Conservation (phyloP, 139 green algal species). For the Diplosphaera chodatii region DNA sequence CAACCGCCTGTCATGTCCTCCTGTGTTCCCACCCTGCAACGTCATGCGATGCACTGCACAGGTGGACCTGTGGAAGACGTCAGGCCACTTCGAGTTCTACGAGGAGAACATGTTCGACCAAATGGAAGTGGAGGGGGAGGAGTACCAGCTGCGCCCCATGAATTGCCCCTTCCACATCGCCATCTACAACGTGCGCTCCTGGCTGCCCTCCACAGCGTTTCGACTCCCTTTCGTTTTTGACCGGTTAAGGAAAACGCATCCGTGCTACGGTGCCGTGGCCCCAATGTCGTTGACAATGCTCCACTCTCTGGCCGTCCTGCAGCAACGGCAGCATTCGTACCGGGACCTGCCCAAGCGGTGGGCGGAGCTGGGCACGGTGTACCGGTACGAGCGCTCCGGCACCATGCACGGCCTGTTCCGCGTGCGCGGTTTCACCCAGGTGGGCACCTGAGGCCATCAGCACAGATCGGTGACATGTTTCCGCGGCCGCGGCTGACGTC, state of each 20-base stretch:
- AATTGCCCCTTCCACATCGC: conserved; percentile 98
- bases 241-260: no score
- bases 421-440: conserved; percentile 93
- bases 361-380: conserved; percentile 97
- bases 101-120: conserved; percentile 93
- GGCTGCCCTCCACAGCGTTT: no score
- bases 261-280: no score
- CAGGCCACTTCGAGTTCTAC: conserved; percentile 96
- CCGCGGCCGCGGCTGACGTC: no score
- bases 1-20: no score
- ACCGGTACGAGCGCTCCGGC: conserved; percentile 90
- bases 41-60: conserved; percentile 2
- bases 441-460: no score
- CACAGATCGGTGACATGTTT: no score
- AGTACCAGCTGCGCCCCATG: conserved; percentile 97
- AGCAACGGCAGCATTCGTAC: conserved; percentile 47
- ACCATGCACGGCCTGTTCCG: conserved; percentile 97
- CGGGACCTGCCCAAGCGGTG: conserved; percentile 87
- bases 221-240: no score
- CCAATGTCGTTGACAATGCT: no score
- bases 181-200: conserved; percentile 73
- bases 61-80: conserved; percentile 92
- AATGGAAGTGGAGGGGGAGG: conserved; percentile 84
- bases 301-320: no score
- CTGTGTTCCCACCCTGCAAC: no score